phyloP scores from a whole-genome alignment of 192 early-diverging fungal genomes.

The Linnemannia zychae region DNA sequence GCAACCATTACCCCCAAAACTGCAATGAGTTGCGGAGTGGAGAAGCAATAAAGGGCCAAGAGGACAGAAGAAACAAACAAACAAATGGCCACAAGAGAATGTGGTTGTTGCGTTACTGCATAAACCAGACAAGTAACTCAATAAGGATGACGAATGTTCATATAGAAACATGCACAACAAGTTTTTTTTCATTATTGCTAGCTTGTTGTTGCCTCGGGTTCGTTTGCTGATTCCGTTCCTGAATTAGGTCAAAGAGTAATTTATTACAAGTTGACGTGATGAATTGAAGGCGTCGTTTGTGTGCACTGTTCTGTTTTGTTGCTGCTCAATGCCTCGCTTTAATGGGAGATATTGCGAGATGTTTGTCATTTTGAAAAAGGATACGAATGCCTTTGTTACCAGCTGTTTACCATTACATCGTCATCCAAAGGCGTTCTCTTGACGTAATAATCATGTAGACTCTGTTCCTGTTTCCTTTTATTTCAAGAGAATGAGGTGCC shows the following conservation, averaged over 20 bases:
- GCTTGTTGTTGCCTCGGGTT: not conserved
- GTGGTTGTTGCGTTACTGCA: conserved; percentile 4
- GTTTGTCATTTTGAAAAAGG: too few species aligned
- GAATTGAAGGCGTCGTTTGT: not conserved
- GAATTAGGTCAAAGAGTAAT: not conserved
- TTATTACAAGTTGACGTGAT: conserved; percentile 8
- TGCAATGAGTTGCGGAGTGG: not conserved
- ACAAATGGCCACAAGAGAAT: not conserved
- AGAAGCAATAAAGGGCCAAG: not conserved
- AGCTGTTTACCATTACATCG: not conserved
- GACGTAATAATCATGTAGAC: conserved; percentile 5
- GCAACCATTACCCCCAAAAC: not conserved
- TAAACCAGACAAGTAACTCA: not conserved
- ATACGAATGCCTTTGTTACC: not conserved
- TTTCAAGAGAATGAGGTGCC: not conserved
- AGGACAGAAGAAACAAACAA: not conserved
- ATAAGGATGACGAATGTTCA: conserved; percentile 5
- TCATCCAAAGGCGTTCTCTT: not conserved
- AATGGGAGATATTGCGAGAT: too few species aligned
- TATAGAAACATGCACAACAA: not conserved
- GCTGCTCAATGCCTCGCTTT: too few species aligned
- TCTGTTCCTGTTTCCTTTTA: not conserved
- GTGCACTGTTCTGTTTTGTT: not conserved
- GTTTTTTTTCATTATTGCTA: conserved; percentile 4
- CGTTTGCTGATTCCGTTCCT: not conserved